These are phyloP conservation scores for Melaleuca quinquenervia DNA, from an alignment of 345 rosid species.

Conservation along the genomic window DNA sequence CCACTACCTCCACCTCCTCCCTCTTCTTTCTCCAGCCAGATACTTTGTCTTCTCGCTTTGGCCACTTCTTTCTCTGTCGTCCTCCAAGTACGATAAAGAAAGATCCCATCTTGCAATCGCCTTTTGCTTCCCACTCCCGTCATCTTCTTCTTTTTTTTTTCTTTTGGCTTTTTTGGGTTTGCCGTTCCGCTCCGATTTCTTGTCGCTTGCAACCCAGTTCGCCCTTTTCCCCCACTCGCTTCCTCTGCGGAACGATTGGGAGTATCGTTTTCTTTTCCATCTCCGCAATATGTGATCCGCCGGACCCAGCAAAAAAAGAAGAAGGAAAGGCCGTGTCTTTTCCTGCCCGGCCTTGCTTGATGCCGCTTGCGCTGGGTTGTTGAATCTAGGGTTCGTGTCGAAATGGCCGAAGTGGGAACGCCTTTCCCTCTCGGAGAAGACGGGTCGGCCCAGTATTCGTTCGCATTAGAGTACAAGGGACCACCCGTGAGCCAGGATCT, in stretches of 20 bases:
- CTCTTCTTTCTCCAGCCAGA: neutral
- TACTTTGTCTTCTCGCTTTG: neutral
- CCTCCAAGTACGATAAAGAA: neutral
- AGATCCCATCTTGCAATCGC: neutral
- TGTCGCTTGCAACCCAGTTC: neutral
- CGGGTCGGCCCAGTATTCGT: constrained; percentile 50
- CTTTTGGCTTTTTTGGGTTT: too few species aligned
- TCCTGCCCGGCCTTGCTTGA: neutral
- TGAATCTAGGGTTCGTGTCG: constrained; percentile 18
- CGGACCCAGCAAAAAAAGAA: neutral
- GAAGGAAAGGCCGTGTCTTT: neutral
- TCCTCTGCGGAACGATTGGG: neutral
- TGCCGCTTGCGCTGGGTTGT: neutral
- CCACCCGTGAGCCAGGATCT: constrained; percentile 76
- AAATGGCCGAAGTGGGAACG: constrained; percentile 15
- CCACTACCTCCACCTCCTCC: neutral
- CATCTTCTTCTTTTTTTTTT: neutral
- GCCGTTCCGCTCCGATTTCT: neutral
- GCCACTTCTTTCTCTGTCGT: neutral
- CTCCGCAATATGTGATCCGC: neutral
- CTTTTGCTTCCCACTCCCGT: neutral
- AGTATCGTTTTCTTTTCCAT: neutral
- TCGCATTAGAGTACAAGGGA: constrained; percentile 78
- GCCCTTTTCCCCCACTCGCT: too few species aligned
- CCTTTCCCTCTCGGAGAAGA: constrained; percentile 12